Evolutionary conservation across 495 filamentous ascomycete species (phyloP).

Genomic region (Xylaria longipes): DNA sequence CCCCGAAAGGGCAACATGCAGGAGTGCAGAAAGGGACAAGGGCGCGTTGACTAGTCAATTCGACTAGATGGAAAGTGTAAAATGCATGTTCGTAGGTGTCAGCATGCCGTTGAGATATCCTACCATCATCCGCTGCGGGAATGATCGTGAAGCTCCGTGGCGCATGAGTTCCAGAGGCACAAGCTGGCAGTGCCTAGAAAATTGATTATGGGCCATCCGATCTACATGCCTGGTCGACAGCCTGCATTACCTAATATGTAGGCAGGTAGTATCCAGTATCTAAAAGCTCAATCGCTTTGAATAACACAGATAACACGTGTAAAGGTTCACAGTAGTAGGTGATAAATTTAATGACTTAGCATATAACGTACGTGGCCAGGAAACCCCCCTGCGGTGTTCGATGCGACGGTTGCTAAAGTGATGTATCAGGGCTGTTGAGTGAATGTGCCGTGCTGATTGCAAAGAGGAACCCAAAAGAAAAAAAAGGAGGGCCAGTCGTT

Average conservation of each 20-base stretch:
- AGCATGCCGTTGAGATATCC: neutral
- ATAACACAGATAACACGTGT: constrained; percentile 15
- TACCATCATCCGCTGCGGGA: constrained; percentile 1
- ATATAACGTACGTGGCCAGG: constrained; percentile 4
- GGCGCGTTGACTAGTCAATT: constrained; percentile 29
- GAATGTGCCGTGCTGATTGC: neutral
- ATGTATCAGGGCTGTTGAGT: constrained; percentile 7
- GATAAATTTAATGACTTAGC: constrained; percentile 1
- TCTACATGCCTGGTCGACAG: neutral
- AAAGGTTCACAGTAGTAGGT: neutral
- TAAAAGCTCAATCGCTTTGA: constrained; percentile 1
- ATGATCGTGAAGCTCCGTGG: constrained; percentile 13
- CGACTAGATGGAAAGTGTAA: constrained; percentile 29
- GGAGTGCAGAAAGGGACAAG: constrained; percentile 27
- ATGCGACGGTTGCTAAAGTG: constrained; percentile 16
- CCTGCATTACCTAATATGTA: neutral
- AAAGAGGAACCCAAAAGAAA: neutral
- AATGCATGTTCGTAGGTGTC: constrained; percentile 20
- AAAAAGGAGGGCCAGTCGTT: neutral
- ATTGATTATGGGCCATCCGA: neutral
- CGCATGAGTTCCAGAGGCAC: neutral
- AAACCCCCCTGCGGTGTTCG: neutral
- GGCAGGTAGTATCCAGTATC: constrained; percentile 1
- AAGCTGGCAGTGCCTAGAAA: neutral
- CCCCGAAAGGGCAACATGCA: constrained; percentile 42